phyloP scores from a whole-genome alignment of 2,329 filamentous ascomycete genomes.

The Knufia fluminis region DNA sequence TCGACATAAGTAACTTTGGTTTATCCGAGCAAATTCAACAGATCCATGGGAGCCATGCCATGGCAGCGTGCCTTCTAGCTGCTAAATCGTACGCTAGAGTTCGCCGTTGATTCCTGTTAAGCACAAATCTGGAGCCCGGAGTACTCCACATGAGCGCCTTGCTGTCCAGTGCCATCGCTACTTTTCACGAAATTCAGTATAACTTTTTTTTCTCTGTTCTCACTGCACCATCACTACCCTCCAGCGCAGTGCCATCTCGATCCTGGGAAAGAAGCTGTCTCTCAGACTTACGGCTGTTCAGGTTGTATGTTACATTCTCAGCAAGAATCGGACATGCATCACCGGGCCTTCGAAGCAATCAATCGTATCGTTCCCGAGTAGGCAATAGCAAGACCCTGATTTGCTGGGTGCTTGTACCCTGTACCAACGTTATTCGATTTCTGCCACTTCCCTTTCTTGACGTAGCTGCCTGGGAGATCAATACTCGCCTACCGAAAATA shows the following conservation, averaged over 20 bases:
- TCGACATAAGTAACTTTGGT: background rate
- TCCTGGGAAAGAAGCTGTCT: too few species aligned
- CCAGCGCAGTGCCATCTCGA: background rate
- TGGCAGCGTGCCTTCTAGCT: background rate
- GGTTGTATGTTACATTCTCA: background rate
- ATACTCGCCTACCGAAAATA: background rate
- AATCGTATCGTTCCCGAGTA: background rate
- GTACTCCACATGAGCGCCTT: background rate
- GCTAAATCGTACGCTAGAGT: background rate
- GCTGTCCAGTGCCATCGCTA: background rate
- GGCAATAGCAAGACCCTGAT: constrained; percentile 1
- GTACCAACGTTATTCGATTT: background rate
- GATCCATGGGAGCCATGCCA: background rate
- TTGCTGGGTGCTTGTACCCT: background rate
- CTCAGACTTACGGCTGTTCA: too few species aligned
- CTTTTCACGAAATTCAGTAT: background rate
- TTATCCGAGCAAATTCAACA: background rate
- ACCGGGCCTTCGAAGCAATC: background rate
- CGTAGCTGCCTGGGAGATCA: constrained; percentile 1
- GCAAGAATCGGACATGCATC: background rate
- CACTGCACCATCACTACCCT: background rate
- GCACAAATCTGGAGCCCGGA: background rate
- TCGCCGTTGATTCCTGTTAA: background rate
- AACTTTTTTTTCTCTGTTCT: background rate
- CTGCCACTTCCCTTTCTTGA: background rate